These are phyloP conservation scores for Triticum turgidum DNA, from an alignment of 176 grass and related monocot genomes.

Conservation along the genomic window DNA sequence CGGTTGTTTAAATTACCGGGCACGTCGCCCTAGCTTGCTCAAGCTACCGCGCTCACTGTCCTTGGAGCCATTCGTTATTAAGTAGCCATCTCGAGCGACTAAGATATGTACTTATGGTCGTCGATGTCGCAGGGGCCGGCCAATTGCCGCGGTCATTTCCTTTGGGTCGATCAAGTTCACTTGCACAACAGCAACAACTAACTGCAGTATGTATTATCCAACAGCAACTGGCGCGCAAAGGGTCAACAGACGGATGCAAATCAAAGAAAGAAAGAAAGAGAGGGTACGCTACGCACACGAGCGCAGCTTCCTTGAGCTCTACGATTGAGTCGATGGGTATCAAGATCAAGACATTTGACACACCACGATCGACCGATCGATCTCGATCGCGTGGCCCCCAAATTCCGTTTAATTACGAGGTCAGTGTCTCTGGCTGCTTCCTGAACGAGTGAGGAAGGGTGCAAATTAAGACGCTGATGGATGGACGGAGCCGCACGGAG, in stretches of 20 bases:
- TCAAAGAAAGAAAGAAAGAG: no score
- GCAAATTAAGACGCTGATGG: not conserved
- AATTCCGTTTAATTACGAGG: slow-evolving; percentile 2
- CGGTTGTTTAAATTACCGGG: not conserved
- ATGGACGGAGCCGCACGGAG: not conserved
- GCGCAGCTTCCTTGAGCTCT: slow-evolving; percentile 2
- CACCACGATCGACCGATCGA: no score
- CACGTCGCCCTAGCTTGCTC: not conserved
- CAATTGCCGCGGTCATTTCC: not conserved
- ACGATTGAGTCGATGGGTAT: slow-evolving; percentile 33
- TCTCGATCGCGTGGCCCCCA: slow-evolving; percentile 32
- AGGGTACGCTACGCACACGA: not conserved
- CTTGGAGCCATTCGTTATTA: not conserved
- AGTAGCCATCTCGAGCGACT: not conserved
- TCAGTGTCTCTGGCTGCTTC: not conserved
- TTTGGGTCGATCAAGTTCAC: not conserved
- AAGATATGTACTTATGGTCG: not conserved
- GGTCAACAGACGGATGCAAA: not conserved
- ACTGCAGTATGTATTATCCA: not conserved
- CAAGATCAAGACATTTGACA: slow-evolving; percentile 14
- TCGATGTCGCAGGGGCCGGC: not conserved
- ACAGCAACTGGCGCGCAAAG: not conserved
- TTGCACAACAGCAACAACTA: not conserved
- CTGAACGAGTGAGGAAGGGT: not conserved
- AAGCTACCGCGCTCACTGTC: not conserved